phyloP scores from a whole-genome alignment of 352 stramenopile genomes.

The Thraustotheca clavata region DNA sequence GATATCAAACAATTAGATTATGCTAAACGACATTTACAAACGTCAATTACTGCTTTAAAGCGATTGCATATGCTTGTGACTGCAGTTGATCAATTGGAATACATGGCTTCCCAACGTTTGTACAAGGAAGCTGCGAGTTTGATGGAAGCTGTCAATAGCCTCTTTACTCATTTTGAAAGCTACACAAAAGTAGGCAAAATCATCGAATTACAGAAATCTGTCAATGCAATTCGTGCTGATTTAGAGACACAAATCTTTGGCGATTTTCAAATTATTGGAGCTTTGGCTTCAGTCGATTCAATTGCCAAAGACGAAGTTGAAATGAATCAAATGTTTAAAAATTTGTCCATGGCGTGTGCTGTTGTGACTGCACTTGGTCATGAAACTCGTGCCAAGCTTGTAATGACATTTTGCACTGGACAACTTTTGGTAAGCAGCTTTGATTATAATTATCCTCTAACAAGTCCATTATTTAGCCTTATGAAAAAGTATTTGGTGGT shows the following conservation, averaged over 20 bases:
- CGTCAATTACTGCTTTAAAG: constrained; percentile 94
- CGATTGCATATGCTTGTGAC: constrained; percentile 97
- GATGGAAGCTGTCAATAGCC: constrained; percentile 92
- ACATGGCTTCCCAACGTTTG: constrained; percentile 73
- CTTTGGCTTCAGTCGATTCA: constrained; percentile 61
- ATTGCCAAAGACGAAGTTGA: constrained; percentile 64
- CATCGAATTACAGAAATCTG: constrained; percentile 85
- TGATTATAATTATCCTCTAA: neutral
- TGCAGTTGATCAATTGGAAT: constrained; percentile 89
- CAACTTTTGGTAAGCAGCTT: constrained; percentile 29
- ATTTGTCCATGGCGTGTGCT: constrained; percentile 51
- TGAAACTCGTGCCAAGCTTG: constrained; percentile 54
- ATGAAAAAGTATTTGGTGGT: constrained; percentile 55
- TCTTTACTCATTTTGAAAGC: constrained; percentile 95
- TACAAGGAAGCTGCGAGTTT: constrained; percentile 95
- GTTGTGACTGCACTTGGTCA: constrained; percentile 66
- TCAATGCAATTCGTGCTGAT: constrained; percentile 85
- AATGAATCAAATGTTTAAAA: constrained; percentile 52
- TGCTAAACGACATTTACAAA: constrained; percentile 95
- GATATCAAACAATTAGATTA: constrained; percentile 99
- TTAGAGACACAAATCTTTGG: constrained; percentile 83
- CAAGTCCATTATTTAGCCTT: constrained; percentile 23
- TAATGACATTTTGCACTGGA: constrained; percentile 60
- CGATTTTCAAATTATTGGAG: constrained; percentile 81
- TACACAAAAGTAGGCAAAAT: constrained; percentile 92